Evolutionary conservation across 805 yeast genomes (phyloP), one percentile per base, ranked within the genome.

Genomic region (Pichia nanzhaoensis): DNA sequence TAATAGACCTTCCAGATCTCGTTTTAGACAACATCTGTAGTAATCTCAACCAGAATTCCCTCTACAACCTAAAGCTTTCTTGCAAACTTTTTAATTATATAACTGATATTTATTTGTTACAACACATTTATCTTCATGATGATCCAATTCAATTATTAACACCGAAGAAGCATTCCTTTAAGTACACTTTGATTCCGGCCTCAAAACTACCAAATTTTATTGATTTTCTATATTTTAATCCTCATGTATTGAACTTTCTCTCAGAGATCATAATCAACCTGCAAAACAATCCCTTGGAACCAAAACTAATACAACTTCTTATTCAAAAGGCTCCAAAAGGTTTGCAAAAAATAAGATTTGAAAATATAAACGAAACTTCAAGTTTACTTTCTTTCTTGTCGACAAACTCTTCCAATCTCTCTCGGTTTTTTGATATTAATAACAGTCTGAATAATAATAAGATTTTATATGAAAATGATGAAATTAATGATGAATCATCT

Each of bases 401-500:
- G 10, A 24, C 6, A 24, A 10, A 24, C 10, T 24, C 28, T 10
- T 7, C 28, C 6, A 24, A 24, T 24, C 10, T 6, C 28, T 24
- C 28, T 24, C 28, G 10, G 28, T 24, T 10, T n/a, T n/a, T n/a
- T n/a, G n/a, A n/a, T n/a, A n/a, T n/a, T n/a, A n/a, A n/a, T n/a
- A n/a, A n/a, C n/a, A n/a, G n/a, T n/a, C n/a, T n/a, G n/a, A n/a
- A n/a, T n/a, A 37, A 24, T 17, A 30, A 12, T 16, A 34, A 18
- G 8, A 18, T 18, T 9, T 30, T 44, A 27, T 44, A 44, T 32
- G 47, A 44, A 39, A 44, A 44, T 36, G 47, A 44, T 36, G 47
- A 44, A 35, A 21, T 38, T 17, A 14, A 37, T 17, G 47, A 37
- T 17, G 18, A 21, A 16, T 18, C 17, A 17, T 22, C 37, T 9